Evolutionary conservation across 495 filamentous ascomycete species (phyloP), one percentile per base, ranked within the genome.

Genomic region (Cercophora newfieldiana): DNA sequence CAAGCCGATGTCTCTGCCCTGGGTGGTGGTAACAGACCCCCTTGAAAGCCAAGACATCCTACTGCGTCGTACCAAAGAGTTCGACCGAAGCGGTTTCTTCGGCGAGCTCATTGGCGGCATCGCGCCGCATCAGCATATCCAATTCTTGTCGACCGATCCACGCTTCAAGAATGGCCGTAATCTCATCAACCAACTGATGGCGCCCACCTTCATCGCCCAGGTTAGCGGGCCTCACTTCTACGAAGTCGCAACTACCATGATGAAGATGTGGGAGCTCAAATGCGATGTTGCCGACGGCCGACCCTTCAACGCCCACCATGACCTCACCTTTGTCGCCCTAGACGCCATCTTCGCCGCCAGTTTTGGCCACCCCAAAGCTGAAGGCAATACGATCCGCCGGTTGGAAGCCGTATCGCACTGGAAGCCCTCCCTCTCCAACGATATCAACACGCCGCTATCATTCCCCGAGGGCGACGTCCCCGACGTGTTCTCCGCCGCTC

Each of bases 31-130:
- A 3, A 66, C 74, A n/a, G 79, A 83, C 56, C 75, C 70, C 10
- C 67, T 66, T 8, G 80, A 83, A 66, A 61, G 71, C 31, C 70
- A 76, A 56, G 80, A 84, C 67, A 74, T 82, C 25, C 66, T 81
- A 12, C 57, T 77, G 19, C 74, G 77, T 2, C 75, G 80, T 3
- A 63, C 57, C 33, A 78, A 75, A 56, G 79, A 81, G 56, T 81
- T 82, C 59, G 78, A 82, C 61, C 63, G 75, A 3, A 72, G 75
- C 26, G 22, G 47, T 22, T 61, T 73, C 14, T 63, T 71, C 10
- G 66, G 55, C 0, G 69, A 72, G 4, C 25, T 74, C 6, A 71
- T 81, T 37, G 51, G 66, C 26, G 67, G 65, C 4, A 68, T 78
- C n/a, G 47, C 76, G 14, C 73, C 75, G 0, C 60, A 75, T 14